Conservation (phyloP, 2,329 filamentous ascomycete species). For the Xylaria polymorpha region DNA sequence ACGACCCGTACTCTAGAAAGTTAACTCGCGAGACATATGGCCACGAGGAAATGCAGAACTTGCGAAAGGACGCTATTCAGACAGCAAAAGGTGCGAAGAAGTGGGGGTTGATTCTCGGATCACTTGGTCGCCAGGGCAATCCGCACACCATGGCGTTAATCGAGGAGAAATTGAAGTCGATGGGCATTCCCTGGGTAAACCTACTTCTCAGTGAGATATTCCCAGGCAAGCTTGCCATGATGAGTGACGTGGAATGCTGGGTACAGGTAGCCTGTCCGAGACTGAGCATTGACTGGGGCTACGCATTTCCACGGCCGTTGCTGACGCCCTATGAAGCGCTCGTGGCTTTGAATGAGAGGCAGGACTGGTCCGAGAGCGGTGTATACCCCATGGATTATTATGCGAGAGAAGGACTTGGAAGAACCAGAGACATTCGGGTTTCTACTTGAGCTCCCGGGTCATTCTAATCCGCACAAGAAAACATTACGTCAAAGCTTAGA, state of each 20-base stretch:
- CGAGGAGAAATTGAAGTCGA: constrained; percentile 76
- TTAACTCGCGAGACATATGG: constrained; percentile 92
- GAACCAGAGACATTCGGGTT: constrained; percentile 66
- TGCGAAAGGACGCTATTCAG: constrained; percentile 81
- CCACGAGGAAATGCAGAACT: constrained; percentile 87
- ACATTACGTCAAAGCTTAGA: background rate
- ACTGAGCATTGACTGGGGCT: constrained; percentile 98
- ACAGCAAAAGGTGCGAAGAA: constrained; percentile 81
- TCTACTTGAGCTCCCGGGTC: constrained; percentile 35
- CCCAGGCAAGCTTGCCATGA: constrained; percentile 91
- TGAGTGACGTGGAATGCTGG: constrained; percentile 96
- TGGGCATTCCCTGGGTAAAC: constrained; percentile 84
- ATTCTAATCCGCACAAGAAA: background rate
- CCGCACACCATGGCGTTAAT: constrained; percentile 91
- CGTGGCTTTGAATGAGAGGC: constrained; percentile 81
- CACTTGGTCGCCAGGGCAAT: constrained; percentile 93
- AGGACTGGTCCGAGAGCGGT: constrained; percentile 76
- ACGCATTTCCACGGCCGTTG: constrained; percentile 89
- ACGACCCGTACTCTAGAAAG: constrained; percentile 94
- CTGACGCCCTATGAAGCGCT: constrained; percentile 96
- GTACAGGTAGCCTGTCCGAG: constrained; percentile 98
- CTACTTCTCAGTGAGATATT: constrained; percentile 94
- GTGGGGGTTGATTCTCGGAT: constrained; percentile 95
- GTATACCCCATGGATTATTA: constrained; percentile 99
- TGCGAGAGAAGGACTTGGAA: constrained; percentile 87